These are phyloP conservation scores for Acanthamoeba rhysodes DNA, from an alignment of 208 protist genomes.

Conservation along the genomic window DNA sequence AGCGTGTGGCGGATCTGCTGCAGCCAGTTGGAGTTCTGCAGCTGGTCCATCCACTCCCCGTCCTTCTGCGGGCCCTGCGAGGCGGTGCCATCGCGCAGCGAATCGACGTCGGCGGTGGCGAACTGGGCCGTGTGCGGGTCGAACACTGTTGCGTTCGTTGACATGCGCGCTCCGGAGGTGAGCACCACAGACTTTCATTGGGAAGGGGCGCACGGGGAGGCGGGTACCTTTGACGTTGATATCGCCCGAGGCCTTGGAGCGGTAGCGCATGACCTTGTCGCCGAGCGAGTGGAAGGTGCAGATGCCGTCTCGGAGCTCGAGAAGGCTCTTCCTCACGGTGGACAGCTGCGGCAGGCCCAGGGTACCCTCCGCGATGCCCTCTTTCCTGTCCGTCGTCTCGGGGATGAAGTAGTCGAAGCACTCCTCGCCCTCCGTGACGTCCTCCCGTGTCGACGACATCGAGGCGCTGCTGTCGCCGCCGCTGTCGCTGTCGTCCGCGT, in stretches of 20 bases:
- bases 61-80: constrained; percentile 31
- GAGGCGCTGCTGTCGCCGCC: neutral
- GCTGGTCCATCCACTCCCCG: constrained; percentile 13
- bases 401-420: constrained; percentile 31
- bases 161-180: too few species aligned
- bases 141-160: neutral
- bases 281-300: constrained; percentile 25
- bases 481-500: neutral
- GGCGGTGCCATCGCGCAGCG: neutral
- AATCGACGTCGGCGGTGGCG: constrained; percentile 22
- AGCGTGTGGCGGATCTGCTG: constrained; percentile 12
- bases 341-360: neutral
- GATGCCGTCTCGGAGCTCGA: constrained; percentile 6
- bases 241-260: neutral
- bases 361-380: neutral
- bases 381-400: neutral
- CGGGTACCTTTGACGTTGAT: constrained; percentile 44
- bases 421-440: constrained; percentile 14
- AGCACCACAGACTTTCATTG: too few species aligned
- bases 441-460: neutral
- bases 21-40: neutral
- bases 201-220: too few species aligned
- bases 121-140: constrained; percentile 9
- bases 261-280: constrained; percentile 40
- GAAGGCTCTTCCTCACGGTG: neutral